phyloP scores from a whole-genome alignment of 2,329 filamentous ascomycete species.

The Parascedosporium putredinis region DNA sequence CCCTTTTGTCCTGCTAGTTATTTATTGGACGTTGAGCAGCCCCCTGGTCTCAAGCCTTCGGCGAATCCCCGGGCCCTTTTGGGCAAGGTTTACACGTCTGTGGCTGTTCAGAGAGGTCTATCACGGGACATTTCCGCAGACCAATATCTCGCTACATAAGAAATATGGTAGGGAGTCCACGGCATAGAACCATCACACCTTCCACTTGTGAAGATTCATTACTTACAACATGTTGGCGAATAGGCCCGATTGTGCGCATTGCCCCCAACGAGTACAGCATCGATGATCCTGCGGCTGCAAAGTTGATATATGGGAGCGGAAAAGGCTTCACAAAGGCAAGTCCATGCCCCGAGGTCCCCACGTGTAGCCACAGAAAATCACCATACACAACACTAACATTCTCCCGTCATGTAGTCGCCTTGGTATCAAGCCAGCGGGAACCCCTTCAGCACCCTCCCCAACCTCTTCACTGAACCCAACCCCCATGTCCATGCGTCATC shows the following conservation, averaged over 20 bases:
- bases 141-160: slow-evolving; percentile 28
- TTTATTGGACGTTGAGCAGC: too few relatives aligned
- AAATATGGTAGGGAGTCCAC: slow-evolving; percentile 22
- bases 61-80: slow-evolving; percentile 32
- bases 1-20: not conserved
- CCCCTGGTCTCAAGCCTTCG: slow-evolving; percentile 21
- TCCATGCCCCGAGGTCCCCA: too few relatives aligned
- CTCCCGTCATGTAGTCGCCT: slow-evolving; percentile 24
- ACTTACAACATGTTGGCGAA: not conserved
- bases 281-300: slow-evolving; percentile 24
- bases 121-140: slow-evolving; percentile 26
- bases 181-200: not conserved
- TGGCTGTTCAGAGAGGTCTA: slow-evolving; percentile 30
- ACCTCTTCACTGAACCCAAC: slow-evolving; percentile 23
- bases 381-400: too few relatives aligned
- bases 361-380: too few relatives aligned
- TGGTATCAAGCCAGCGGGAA: slow-evolving; percentile 18
- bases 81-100: slow-evolving; percentile 29
- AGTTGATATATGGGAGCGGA: slow-evolving; percentile 29
- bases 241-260: slow-evolving; percentile 24
- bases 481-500: slow-evolving; percentile 24
- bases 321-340: slow-evolving; percentile 16
- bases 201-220: not conserved
- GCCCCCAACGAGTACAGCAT: slow-evolving; percentile 30
- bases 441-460: slow-evolving; percentile 14